Evolutionary conservation across 2,329 filamentous ascomycete genomes (phyloP), one percentile per base, ranked within the genome.

Genomic region (Fusarium sp.): DNA sequence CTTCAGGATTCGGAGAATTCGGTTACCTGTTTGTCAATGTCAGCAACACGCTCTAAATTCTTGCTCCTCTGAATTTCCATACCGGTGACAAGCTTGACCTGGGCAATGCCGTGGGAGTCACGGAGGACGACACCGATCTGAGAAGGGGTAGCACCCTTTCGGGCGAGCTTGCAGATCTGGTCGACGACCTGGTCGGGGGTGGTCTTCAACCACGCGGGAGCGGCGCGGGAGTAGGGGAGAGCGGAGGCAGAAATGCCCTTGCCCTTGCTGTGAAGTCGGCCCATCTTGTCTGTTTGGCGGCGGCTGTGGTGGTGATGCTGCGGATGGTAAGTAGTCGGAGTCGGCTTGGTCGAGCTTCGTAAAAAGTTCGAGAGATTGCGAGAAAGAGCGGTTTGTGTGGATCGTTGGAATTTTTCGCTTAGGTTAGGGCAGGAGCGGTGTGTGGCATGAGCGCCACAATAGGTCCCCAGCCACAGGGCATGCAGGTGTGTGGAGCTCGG

Each of bases 1-100:
- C 93, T 98, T 98, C 82, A 99, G 92, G 89, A 99, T 98, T 87
- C 97, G 94, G 84, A 99, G 95, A 86, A 99, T 98, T 92, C 98
- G 97, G 95, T 99, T 99, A 89, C 97, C 96, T 95, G 80, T n/a
- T 10, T 14, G 22, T 59, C 41, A 62, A 56, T 79, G 82, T 88
- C 81, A 89, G 85, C 78, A 78, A 74, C 22, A 18, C 6, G 35
- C 11, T 13, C 20, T 52, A 24, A 52, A 43, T 20, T 41, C 8
- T 48, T 33, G 20, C 16, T 54, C 37, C n/a, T 6, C 10, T 27
- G n/a, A 43, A 24, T 18, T 37, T 41, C 84, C 93, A 83, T 94
- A 97, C 95, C 95, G 85, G 95, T 98, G 80, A 98, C 95, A 84
- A 97, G 89, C 91, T 97, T 97, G 88, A 98, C 96, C 90, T 98